Base-by-base conservation (phyloP, 1,284 basidiomycete genomes). In the Earliella scabrosa region DNA sequence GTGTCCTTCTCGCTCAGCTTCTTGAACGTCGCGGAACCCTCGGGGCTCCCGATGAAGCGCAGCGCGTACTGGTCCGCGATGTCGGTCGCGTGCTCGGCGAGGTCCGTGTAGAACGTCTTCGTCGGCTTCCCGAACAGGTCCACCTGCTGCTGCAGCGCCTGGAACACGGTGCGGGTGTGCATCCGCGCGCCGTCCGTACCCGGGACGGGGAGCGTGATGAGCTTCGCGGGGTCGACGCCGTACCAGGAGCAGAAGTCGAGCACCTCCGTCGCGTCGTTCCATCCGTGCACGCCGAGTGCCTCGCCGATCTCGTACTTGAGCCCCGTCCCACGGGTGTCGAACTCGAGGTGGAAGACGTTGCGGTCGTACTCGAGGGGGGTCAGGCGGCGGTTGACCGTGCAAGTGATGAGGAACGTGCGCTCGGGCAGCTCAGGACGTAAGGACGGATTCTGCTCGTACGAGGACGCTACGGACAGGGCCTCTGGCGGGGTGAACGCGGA, bases 271-370 rank as follows among this genome's bases (percentile, higher is more conserved):
- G 85, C 84, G 72, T 99, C 95, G 75, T 99, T 99, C 95, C 95
- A 98, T 35, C 97, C 97, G 73, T 99, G 95, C 45, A 99, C 83
- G 52, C 97, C 97, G 39, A 99, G 86, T 18, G 97, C 97, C 77
- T 99, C 97, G 58, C 97, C 97, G 55, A 99, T 94, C 44, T 86
- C 89, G 75, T 99, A 99, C 75, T 91, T 95, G 64, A 99, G 84
- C 9, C 94, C 95, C 16, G 97, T 99, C 40, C 93, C 93, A 46
- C 83, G 77, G 10, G 94, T 95, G 73, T 95, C 88, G 72, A 99
- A 95, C 79, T 98, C 97, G 71, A 99, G 85, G 77, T 99, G 97
- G 83, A 99, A 99, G 55, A 99, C 95, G 74, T 99, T 98, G 63
- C 97, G 92, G 76, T 98, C 93, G 75, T 99, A 99, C 63, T 97